phyloP scores from a whole-genome alignment of 2,329 filamentous ascomycete genomes.

The Epichloe bromicola region DNA sequence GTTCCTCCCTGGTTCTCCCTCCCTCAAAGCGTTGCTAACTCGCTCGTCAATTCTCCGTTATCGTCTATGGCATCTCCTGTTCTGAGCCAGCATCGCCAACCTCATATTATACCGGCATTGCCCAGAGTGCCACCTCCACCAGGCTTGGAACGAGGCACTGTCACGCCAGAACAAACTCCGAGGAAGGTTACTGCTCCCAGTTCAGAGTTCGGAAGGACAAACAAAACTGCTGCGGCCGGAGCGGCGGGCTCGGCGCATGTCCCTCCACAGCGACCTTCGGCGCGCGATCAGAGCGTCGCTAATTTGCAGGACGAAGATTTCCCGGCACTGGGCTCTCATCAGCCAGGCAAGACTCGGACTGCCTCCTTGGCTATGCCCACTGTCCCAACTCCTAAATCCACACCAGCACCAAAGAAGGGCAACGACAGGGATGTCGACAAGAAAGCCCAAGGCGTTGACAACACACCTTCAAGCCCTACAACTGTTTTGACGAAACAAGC shows the following conservation, averaged over 20 bases:
- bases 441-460: constrained; percentile 7
- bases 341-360: constrained; percentile 20
- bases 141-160: constrained; percentile 13
- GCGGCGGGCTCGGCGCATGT: constrained; percentile 35
- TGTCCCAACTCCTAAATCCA: constrained; percentile 22
- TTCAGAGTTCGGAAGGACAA: constrained; percentile 27
- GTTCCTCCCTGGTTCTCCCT: constrained; percentile 19
- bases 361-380: constrained; percentile 20
- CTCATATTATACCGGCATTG: constrained; percentile 14
- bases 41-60: not conserved
- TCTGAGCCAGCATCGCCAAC: constrained; percentile 9
- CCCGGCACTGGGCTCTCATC: constrained; percentile 40
- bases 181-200: constrained; percentile 14
- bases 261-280: constrained; percentile 22
- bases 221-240: constrained; percentile 32
- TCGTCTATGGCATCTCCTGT: constrained; percentile 11
- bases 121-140: constrained; percentile 14
- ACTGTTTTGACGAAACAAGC: not conserved
- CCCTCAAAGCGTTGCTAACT: constrained; percentile 6
- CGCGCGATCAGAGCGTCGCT: constrained; percentile 5
- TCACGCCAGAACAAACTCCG: constrained; percentile 22
- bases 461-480: not conserved
- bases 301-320: constrained; percentile 49
- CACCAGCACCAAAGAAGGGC: constrained; percentile 20
- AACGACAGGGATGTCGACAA: constrained; percentile 18